These are phyloP conservation scores for Lecanosticta acicola DNA, from an alignment of 2,329 filamentous ascomycete genomes.

Conservation along the genomic window DNA sequence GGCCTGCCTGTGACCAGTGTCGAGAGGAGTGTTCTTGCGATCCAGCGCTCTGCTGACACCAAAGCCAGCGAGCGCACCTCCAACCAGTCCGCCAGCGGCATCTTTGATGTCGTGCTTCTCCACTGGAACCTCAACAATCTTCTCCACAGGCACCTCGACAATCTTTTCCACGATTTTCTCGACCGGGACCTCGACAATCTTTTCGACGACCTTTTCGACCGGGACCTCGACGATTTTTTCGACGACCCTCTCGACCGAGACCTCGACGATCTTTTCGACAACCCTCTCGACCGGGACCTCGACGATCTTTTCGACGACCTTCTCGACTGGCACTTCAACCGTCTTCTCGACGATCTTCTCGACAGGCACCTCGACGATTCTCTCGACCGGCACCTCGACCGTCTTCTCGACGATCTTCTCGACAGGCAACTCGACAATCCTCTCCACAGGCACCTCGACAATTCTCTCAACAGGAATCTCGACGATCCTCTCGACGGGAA, in stretches of 20 bases:
- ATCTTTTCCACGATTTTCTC: conserved; percentile 1
- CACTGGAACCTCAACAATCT: conserved; percentile 1
- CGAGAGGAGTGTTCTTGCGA: conserved; percentile 7
- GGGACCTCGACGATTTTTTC: background rate
- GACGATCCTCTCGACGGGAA: conserved; percentile 1
- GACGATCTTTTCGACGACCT: background rate
- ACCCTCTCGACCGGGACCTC: background rate
- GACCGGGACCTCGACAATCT: conserved; percentile 2
- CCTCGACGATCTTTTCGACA: conserved; percentile 1
- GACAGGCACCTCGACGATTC: background rate
- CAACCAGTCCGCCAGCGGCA: conserved; percentile 27
- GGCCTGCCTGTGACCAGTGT: background rate
- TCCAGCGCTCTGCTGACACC: conserved; percentile 28
- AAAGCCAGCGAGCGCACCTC: conserved; percentile 32
- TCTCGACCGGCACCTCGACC: background rate
- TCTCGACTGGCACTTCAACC: background rate
- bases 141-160: background rate
- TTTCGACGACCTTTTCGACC: background rate
- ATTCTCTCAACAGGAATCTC: conserved; percentile 1
- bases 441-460: background rate
- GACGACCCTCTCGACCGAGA: background rate
- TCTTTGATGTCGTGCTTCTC: conserved; percentile 16
- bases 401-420: background rate
- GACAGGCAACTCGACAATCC: background rate
- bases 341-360: conserved; percentile 4